Evolutionary conservation across 305 asterid genomes (phyloP).

Genomic region (Fraxinus velutina): DNA sequence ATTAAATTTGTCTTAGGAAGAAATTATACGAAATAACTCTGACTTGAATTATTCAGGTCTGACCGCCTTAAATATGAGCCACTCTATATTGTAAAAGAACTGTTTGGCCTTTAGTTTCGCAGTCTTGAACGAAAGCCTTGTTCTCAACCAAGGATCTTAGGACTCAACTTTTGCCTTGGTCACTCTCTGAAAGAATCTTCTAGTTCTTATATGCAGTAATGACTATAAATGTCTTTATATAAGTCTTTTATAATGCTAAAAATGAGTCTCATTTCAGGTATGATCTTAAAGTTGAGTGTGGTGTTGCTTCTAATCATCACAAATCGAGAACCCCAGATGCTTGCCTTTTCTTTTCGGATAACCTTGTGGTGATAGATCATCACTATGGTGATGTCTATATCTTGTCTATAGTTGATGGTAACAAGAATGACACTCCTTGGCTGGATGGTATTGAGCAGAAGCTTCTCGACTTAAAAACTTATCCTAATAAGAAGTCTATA

Average conservation of each 20-base stretch:
- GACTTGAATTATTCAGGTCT: background rate
- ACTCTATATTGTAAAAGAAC: background rate
- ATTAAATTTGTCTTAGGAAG: background rate
- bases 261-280: slow-evolving; percentile 54
- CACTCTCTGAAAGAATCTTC: background rate
- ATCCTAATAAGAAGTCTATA: slow-evolving; percentile 19
- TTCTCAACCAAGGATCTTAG: background rate
- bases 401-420: slow-evolving; percentile 51
- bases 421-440: slow-evolving; percentile 45
- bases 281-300: slow-evolving; percentile 92
- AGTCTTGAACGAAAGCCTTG: background rate
- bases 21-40: background rate
- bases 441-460: slow-evolving; percentile 61
- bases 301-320: slow-evolving; percentile 57
- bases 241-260: background rate
- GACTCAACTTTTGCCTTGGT: background rate
- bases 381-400: slow-evolving; percentile 56
- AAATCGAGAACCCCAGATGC: slow-evolving; percentile 86
- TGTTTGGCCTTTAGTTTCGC: background rate
- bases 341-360: slow-evolving; percentile 93
- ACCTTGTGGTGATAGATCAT: slow-evolving; percentile 80
- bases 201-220: background rate
- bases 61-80: background rate
- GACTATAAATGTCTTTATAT: background rate
- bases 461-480: slow-evolving; percentile 45